Conservation (phyloP, 1,284 basidiomycete genomes). For the Microstroma glucosiphilum region DNA sequence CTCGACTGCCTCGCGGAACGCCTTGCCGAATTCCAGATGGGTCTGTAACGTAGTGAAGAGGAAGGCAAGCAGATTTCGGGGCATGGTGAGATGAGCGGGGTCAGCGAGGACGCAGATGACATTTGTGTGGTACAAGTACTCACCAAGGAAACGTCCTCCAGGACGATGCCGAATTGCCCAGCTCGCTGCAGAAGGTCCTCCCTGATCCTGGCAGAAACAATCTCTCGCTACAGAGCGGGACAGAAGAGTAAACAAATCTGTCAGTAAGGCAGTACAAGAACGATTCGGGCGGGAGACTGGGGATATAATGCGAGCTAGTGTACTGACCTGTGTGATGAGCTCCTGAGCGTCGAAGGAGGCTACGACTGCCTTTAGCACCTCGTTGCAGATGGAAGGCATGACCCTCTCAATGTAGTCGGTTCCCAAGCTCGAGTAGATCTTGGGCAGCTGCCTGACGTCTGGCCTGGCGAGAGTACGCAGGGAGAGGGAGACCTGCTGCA, state of each 20-base stretch:
- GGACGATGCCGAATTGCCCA: constrained; percentile 87
- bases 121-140: constrained; percentile 10
- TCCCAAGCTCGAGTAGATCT: constrained; percentile 91
- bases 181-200: constrained; percentile 88
- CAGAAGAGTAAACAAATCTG: too few relatives aligned
- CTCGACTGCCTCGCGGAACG: constrained; percentile 77
- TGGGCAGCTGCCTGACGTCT: constrained; percentile 77
- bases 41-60: too few relatives aligned
- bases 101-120: not conserved
- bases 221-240: constrained; percentile 54
- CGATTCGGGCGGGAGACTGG: too few relatives aligned
- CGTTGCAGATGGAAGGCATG: constrained; percentile 70
- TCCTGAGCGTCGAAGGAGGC: constrained; percentile 98
- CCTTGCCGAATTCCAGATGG: constrained; percentile 58
- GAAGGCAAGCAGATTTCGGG: too few relatives aligned
- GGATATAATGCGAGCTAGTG: too few relatives aligned
- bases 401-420: constrained; percentile 94
- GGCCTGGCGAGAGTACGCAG: constrained; percentile 91
- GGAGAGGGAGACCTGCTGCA: constrained; percentile 91
- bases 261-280: too few relatives aligned
- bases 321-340: constrained; percentile 59
- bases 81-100: not conserved
- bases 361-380: constrained; percentile 90
- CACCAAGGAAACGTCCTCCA: constrained; percentile 91
- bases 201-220: constrained; percentile 82